A percentile compares a stretch with the other conserved stretches of the same genome.
Conservation (phyloP, 2,329 filamentous ascomycete genomes). For the Aschersonia sp. region DNA sequence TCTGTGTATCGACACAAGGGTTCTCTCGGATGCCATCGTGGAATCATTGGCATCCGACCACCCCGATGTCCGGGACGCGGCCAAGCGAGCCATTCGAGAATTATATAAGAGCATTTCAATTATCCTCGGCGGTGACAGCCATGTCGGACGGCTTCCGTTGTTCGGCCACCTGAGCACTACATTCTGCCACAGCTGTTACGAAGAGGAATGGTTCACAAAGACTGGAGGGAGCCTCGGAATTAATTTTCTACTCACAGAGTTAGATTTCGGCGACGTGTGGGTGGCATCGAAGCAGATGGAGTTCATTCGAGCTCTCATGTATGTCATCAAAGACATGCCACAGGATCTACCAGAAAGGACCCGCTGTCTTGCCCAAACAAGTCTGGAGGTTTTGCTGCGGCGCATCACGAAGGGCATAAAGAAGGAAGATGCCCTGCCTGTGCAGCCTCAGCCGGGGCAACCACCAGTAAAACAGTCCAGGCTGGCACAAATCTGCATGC, state of each 20-base stretch:
- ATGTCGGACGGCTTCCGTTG: conserved; percentile 65
- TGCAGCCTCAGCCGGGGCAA: conserved; percentile 25
- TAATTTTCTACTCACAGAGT: conserved; percentile 68
- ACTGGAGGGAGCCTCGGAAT: conserved; percentile 86
- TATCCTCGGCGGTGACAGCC: conserved; percentile 62
- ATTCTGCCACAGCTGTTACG: conserved; percentile 90
- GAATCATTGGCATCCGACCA: conserved; percentile 83
- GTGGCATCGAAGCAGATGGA: conserved; percentile 70
- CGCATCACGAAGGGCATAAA: conserved; percentile 66
- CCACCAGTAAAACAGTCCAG: conserved; percentile 37
- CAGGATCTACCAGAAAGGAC: conserved; percentile 86
- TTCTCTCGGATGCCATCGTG: conserved; percentile 78
- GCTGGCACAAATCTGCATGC: conserved; percentile 63
- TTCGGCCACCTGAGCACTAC: conserved; percentile 70
- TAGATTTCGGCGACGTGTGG: conserved; percentile 77
- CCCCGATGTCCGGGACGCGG: conserved; percentile 64
- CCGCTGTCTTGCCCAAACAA: conserved; percentile 66
- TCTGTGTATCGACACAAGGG: conserved; percentile 70
- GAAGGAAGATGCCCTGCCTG: conserved; percentile 51
- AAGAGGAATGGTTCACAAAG: conserved; percentile 98
- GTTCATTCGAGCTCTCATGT: conserved; percentile 81
- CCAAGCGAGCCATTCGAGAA: conserved; percentile 61
- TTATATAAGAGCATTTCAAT: conserved; percentile 62
- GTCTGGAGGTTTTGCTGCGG: conserved; percentile 63
- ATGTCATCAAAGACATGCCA: conserved; percentile 97